Conservation (phyloP, 2,329 filamentous ascomycete species). For the Dothideomycetidae sp. region DNA sequence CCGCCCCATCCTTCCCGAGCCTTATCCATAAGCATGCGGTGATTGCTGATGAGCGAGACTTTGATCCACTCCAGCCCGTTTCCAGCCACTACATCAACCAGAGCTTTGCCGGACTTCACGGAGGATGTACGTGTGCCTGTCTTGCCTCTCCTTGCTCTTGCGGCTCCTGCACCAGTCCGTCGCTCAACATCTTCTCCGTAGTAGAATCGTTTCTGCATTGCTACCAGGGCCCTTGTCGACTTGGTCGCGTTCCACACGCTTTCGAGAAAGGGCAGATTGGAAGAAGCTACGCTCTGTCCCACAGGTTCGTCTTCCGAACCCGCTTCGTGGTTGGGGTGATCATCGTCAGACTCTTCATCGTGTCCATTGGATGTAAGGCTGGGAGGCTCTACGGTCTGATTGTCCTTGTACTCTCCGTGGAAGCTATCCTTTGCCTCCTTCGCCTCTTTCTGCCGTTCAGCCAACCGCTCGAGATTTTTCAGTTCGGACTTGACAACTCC, state of each 20-base stretch:
- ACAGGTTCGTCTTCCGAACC: not conserved
- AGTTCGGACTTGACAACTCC: conserved; percentile 23
- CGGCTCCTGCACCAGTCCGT: conserved; percentile 14
- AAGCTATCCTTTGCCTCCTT: conserved; percentile 8
- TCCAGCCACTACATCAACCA: conserved; percentile 51
- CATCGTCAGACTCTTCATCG: not conserved
- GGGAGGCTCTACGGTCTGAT: conserved; percentile 1
- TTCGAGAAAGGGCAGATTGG: conserved; percentile 51
- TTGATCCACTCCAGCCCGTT: conserved; percentile 54
- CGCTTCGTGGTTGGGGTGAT: not conserved
- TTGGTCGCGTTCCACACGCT: conserved; percentile 51
- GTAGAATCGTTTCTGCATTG: conserved; percentile 44
- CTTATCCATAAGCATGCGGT: conserved; percentile 50
- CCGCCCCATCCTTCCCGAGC: conserved; percentile 53
- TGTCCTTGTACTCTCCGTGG: not conserved
- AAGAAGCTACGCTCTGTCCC: conserved; percentile 44
- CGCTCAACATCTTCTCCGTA: conserved; percentile 17
- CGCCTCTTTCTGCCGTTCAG: conserved; percentile 15
- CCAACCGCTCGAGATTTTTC: conserved; percentile 19
- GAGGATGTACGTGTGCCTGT: conserved; percentile 27
- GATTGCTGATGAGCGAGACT: conserved; percentile 51
- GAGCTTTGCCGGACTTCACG: conserved; percentile 26
- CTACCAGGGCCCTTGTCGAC: conserved; percentile 39
- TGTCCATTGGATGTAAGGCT: not conserved
- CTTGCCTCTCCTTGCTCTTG: conserved; percentile 13